These are phyloP conservation scores for Caloboletus firmus DNA, from an alignment of 1,284 basidiomycete species.

Conservation along the genomic window DNA sequence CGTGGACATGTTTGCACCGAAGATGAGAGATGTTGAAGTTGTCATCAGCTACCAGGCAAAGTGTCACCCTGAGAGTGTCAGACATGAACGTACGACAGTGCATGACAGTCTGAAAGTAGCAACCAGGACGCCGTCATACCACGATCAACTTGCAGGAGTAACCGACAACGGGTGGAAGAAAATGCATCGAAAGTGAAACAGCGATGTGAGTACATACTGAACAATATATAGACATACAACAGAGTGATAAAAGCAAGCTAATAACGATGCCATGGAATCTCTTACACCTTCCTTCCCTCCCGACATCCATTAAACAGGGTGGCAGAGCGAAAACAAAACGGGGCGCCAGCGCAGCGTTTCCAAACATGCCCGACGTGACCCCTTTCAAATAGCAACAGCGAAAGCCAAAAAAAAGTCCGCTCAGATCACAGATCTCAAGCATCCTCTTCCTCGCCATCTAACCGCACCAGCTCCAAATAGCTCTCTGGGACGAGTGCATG, in stretches of 20 bases:
- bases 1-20: no score
- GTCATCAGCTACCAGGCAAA: no score
- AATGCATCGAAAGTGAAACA: constrained; percentile 14
- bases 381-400: neutral
- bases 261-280: neutral
- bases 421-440: constrained; percentile 2
- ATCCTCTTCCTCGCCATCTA: constrained; percentile 36
- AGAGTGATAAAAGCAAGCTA: constrained; percentile 5
- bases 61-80: no score
- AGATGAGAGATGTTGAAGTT: no score
- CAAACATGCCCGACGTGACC: neutral
- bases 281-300: neutral
- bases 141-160: no score
- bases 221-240: constrained; percentile 16
- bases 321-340: neutral
- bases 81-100: no score
- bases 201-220: constrained; percentile 10
- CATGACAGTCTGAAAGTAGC: no score
- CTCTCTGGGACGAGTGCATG: constrained; percentile 70
- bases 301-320: neutral
- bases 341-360: constrained; percentile 16
- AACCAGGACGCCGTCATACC: no score
- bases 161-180: neutral
- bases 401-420: neutral
- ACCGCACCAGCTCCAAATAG: constrained; percentile 55